A percentile compares a stretch with the other conserved stretches of the same genome.
Conservation (phyloP, 78 protist genomes). For the Chrysochromulina parva region DNA sequence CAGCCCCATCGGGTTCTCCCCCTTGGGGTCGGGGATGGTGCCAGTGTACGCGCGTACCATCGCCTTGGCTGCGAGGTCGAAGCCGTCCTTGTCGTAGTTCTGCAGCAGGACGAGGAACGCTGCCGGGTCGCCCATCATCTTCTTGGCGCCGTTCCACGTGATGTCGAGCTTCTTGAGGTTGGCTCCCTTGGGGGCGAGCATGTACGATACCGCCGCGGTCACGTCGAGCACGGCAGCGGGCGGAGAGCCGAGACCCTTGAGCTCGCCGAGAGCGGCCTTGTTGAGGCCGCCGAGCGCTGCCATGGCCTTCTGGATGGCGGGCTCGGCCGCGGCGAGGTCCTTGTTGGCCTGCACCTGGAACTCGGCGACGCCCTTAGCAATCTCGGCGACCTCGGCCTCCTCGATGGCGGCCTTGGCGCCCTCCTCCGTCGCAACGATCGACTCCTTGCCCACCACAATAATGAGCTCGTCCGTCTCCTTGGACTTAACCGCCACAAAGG, state of each 20-base stretch:
- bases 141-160: constrained; percentile 59
- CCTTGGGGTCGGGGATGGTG: neutral
- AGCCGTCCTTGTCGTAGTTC: neutral
- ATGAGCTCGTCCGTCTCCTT: constrained; percentile 49
- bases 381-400: constrained; percentile 36
- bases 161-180: constrained; percentile 29
- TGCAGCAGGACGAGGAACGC: constrained; percentile 52
- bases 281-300: constrained; percentile 75
- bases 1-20: no score
- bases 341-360: constrained; percentile 52
- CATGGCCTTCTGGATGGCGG: constrained; percentile 70
- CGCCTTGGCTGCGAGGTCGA: constrained; percentile 19
- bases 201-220: constrained; percentile 54
- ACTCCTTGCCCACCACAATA: constrained; percentile 57
- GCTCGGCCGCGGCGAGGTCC: constrained; percentile 76
- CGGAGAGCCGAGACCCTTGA: constrained; percentile 65
- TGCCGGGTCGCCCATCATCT: constrained; percentile 53
- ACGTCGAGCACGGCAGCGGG: constrained; percentile 59
- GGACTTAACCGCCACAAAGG: constrained; percentile 5
- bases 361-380: constrained; percentile 44
- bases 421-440: constrained; percentile 58
- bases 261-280: constrained; percentile 69
- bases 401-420: constrained; percentile 48
- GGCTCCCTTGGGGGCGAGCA: neutral
- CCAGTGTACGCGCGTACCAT: constrained; percentile 31